Conservation (phyloP, 2,329 filamentous ascomycete genomes). For the Trichoderma sp. region DNA sequence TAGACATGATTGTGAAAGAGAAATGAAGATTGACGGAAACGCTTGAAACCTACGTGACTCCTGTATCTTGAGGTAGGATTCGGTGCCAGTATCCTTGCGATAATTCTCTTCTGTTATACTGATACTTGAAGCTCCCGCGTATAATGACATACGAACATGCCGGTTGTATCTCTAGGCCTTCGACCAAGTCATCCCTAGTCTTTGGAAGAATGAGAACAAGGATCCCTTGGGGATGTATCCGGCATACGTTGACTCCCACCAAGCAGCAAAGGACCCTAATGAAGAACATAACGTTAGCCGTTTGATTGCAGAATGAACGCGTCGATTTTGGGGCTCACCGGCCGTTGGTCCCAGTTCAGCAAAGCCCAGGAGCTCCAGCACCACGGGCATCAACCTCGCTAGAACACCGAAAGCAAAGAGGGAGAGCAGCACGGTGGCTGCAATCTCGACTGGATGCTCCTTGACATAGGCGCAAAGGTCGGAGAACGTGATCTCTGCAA, state of each 20-base stretch:
- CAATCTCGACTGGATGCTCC: slow-evolving; percentile 11
- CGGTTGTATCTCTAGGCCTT: not conserved
- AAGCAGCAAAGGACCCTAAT: not conserved
- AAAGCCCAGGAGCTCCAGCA: slow-evolving; percentile 10
- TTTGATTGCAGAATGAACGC: not conserved
- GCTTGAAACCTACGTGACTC: too few species aligned
- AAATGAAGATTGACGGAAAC: too few species aligned
- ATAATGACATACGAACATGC: too few species aligned
- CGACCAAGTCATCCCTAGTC: not conserved
- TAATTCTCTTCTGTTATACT: too few species aligned
- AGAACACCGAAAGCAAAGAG: slow-evolving; percentile 17
- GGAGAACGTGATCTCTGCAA: not conserved
- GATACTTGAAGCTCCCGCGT: too few species aligned
- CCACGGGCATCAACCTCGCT: not conserved
- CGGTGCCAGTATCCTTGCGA: too few species aligned
- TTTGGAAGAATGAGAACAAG: slow-evolving; percentile 12
- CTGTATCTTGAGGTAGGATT: too few species aligned
- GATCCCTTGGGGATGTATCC: not conserved
- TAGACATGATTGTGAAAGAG: too few species aligned
- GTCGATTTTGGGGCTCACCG: slow-evolving; percentile 3
- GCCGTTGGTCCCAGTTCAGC: not conserved
- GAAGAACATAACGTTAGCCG: not conserved
- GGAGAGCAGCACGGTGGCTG: not conserved
- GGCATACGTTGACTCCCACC: not conserved
- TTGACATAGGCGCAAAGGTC: not conserved